These are phyloP conservation scores for Pythium sukuiense DNA, from an alignment of 352 stramenopile genomes.

Conservation along the genomic window DNA sequence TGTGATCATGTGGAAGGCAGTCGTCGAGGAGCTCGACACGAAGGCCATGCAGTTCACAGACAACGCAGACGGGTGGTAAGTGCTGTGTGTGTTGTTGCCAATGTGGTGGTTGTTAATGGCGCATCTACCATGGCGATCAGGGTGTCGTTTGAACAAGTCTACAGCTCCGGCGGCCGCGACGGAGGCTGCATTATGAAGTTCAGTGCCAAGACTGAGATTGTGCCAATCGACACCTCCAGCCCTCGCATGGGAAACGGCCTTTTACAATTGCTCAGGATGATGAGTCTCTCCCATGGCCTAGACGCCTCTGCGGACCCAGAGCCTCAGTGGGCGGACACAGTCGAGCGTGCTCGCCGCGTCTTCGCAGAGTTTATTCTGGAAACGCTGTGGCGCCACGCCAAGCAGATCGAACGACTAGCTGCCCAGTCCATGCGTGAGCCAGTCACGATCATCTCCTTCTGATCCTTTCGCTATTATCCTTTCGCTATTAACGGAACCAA, in stretches of 20 bases:
- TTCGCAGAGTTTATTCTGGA: slow-evolving; percentile 27
- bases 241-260: neutral
- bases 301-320: neutral
- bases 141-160: slow-evolving; percentile 18
- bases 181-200: slow-evolving; percentile 20
- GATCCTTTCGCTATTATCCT: no score
- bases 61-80: slow-evolving; percentile 21
- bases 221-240: slow-evolving; percentile 3
- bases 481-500: no score
- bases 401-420: slow-evolving; percentile 13
- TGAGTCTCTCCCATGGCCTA: slow-evolving; percentile 6
- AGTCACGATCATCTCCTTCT: neutral
- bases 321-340: neutral
- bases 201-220: slow-evolving; percentile 19
- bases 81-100: neutral
- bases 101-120: no score
- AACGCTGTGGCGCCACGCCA: slow-evolving; percentile 13
- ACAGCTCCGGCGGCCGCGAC: neutral
- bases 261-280: neutral
- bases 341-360: slow-evolving; percentile 10
- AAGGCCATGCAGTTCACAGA: slow-evolving; percentile 7
- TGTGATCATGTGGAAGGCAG: slow-evolving; percentile 24
- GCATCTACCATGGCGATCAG: no score
- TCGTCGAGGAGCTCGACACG: slow-evolving; percentile 6
- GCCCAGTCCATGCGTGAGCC: neutral